Conservation (phyloP, 1,139 yeast species). For the Blastobotrys elegans region DNA sequence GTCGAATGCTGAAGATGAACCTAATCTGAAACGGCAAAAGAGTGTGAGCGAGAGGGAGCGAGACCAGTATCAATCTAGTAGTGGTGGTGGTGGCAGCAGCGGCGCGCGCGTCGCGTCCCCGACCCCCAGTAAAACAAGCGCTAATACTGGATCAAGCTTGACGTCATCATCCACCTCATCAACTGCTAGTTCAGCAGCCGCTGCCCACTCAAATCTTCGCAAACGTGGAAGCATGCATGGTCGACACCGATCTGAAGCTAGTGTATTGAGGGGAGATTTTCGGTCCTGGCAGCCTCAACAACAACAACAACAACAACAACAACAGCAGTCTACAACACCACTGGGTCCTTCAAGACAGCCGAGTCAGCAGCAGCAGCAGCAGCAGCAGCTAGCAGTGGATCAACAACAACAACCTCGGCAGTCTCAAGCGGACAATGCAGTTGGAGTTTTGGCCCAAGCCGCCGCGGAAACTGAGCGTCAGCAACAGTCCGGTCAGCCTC, state of each 20-base stretch:
- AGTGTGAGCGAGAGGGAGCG: constrained; percentile 21
- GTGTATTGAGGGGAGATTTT: constrained; percentile 17
- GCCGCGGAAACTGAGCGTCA: constrained; percentile 17
- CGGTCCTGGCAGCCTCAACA: constrained; percentile 3
- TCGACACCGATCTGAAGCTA: constrained; percentile 32
- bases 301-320: constrained; percentile 9
- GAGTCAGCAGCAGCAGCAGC: constrained; percentile 1
- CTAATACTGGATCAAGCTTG: constrained; percentile 7
- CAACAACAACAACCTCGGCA: neutral
- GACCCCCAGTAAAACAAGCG: constrained; percentile 8
- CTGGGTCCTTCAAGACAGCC: neutral
- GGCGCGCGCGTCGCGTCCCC: constrained; percentile 17
- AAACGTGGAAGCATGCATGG: constrained; percentile 26
- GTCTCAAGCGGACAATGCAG: constrained; percentile 6
- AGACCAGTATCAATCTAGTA: constrained; percentile 10
- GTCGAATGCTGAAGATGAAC: constrained; percentile 13
- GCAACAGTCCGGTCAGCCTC: constrained; percentile 4
- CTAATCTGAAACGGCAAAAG: constrained; percentile 18
- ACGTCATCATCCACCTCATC: neutral
- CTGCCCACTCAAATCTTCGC: constrained; percentile 19
- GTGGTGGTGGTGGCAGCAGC: too few relatives aligned
- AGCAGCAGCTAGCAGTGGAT: neutral
- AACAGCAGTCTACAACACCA: neutral
- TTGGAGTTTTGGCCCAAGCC: constrained; percentile 21
- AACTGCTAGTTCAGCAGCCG: constrained; percentile 23